These are phyloP conservation scores for Ceratobasidium sp. DNA, from an alignment of 1,284 basidiomycete species.

Conservation along the genomic window DNA sequence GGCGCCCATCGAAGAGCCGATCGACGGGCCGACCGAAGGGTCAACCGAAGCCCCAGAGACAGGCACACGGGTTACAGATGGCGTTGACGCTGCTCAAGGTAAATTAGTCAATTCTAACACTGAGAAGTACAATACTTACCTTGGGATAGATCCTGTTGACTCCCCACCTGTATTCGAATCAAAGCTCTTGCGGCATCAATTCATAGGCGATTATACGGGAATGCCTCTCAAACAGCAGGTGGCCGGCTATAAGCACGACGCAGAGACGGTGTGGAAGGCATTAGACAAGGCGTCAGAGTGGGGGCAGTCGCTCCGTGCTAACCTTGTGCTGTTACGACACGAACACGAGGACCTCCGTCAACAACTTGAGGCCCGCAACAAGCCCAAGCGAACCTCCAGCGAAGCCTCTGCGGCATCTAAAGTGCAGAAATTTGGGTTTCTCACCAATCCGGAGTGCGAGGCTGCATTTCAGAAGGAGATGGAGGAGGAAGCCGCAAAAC, in stretches of 20 bases:
- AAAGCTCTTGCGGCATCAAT: not conserved
- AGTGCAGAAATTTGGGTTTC: constrained; percentile 17
- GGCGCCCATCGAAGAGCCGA: too few species aligned
- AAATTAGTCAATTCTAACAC: too few species aligned
- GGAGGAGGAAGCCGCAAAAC: constrained; percentile 5
- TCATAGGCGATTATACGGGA: not conserved
- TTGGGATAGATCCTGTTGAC: too few species aligned
- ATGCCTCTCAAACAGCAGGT: constrained; percentile 32
- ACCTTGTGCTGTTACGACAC: not conserved
- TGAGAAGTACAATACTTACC: too few species aligned
- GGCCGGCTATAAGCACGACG: not conserved
- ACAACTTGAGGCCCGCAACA: not conserved
- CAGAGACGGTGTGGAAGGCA: not conserved
- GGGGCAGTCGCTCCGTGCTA: not conserved
- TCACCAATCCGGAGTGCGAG: constrained; percentile 17
- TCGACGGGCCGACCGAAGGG: too few species aligned
- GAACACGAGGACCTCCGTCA: constrained; percentile 9
- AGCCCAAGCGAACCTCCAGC: not conserved
- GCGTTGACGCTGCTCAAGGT: too few species aligned
- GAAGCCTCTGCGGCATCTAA: constrained; percentile 4
- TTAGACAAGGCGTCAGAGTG: not conserved
- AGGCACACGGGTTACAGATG: too few species aligned
- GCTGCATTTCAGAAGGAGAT: not conserved
- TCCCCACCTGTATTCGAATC: too few species aligned
- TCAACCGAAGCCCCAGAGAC: too few species aligned